Conservation (phyloP, 2,329 filamentous ascomycete species). For the Diplodia mutila region DNA sequence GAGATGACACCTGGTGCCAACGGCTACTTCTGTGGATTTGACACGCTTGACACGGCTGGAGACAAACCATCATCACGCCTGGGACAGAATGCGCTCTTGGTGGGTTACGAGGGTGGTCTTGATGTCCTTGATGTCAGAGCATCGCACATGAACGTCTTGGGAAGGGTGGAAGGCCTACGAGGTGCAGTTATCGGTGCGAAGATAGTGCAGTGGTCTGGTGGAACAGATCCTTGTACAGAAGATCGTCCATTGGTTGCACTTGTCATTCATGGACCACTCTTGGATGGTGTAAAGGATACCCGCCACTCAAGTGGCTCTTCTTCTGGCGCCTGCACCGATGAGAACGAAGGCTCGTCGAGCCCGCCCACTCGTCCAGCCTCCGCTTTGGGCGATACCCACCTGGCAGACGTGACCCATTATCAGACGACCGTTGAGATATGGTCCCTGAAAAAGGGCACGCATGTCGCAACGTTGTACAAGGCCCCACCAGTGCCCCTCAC, state of each 20-base stretch:
- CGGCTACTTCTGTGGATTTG: constrained; percentile 81
- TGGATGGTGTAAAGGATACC: constrained; percentile 51
- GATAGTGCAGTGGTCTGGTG: constrained; percentile 71
- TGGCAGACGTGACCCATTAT: constrained; percentile 61
- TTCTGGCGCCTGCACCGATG: constrained; percentile 36
- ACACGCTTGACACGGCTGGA: constrained; percentile 61
- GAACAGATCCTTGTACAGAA: constrained; percentile 56
- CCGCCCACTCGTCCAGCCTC: constrained; percentile 43
- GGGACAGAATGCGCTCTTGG: constrained; percentile 68
- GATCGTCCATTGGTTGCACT: constrained; percentile 77
- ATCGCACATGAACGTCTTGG: constrained; percentile 70
- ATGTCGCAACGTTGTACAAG: constrained; percentile 73
- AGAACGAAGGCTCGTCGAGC: constrained; percentile 41
- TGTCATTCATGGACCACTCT: constrained; percentile 75
- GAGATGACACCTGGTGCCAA: constrained; percentile 66
- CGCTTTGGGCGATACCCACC: constrained; percentile 33
- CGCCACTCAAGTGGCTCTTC: constrained; percentile 41
- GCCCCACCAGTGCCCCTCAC: constrained; percentile 66
- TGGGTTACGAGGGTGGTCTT: constrained; percentile 79
- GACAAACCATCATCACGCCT: constrained; percentile 48
- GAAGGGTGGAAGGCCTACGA: constrained; percentile 73
- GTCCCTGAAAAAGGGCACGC: constrained; percentile 75
- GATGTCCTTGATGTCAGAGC: constrained; percentile 76
- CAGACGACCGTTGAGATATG: constrained; percentile 90
- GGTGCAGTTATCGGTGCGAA: constrained; percentile 83